Conservation (phyloP, 2,329 filamentous ascomycete genomes). For the Aciculosporium take region DNA sequence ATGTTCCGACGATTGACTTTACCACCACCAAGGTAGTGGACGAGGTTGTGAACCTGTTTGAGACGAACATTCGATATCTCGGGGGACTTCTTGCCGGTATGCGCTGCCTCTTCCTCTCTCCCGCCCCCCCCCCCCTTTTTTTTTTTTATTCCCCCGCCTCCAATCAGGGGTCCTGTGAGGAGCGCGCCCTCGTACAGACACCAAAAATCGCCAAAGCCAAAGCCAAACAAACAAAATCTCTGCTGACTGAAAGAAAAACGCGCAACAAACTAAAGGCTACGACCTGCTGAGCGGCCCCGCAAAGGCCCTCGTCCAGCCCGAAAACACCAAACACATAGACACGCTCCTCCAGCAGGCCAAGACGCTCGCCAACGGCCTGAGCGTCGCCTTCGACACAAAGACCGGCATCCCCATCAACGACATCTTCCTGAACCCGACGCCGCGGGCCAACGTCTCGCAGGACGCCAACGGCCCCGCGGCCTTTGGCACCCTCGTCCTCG, state of each 20-base stretch:
- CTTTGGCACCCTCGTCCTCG: conserved; percentile 63
- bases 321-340: conserved; percentile 30
- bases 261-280: conserved; percentile 32
- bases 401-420: conserved; percentile 61
- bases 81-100: conserved; percentile 62
- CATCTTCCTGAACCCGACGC: conserved; percentile 42
- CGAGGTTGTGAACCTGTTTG: conserved; percentile 59
- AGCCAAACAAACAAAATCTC: no score
- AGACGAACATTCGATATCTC: conserved; percentile 81
- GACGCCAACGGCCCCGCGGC: conserved; percentile 59
- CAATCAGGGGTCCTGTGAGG: no score
- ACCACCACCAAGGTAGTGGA: conserved; percentile 32
- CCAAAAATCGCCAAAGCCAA: no score
- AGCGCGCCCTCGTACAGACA: no score
- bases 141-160: no score
- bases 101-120: background rate
- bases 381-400: conserved; percentile 63
- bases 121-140: no score
- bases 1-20: conserved; percentile 59
- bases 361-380: conserved; percentile 56
- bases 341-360: conserved; percentile 51
- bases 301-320: conserved; percentile 28
- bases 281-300: conserved; percentile 59
- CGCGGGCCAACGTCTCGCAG: conserved; percentile 30
- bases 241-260: background rate